These are phyloP conservation scores for Picea sitchensis DNA, from an alignment of 75 land plant genomes.

Conservation along the genomic window DNA sequence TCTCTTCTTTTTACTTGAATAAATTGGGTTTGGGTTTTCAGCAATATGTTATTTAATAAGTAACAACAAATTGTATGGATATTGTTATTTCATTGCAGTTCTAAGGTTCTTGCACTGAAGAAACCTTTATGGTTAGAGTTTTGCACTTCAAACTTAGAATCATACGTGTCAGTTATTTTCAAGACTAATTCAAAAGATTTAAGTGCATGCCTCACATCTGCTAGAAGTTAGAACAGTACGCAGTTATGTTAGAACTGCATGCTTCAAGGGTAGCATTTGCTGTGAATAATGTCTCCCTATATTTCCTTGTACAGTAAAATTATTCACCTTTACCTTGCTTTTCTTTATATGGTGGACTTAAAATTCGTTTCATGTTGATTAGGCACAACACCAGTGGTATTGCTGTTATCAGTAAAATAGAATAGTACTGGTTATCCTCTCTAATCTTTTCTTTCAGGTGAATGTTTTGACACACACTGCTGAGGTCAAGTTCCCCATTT, in stretches of 20 bases:
- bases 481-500: constrained; percentile 37
- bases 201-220: not conserved
- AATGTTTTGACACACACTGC: constrained; percentile 65
- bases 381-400: not conserved
- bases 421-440: not conserved
- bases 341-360: not conserved
- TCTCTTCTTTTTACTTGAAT: not conserved
- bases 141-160: not conserved
- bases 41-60: not conserved
- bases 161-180: not conserved
- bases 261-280: not conserved
- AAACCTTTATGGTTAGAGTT: not conserved
- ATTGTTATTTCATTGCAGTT: not conserved
- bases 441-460: constrained; percentile 38
- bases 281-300: not conserved
- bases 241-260: not conserved
- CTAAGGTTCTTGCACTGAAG: not conserved
- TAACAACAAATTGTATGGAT: not conserved
- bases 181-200: not conserved
- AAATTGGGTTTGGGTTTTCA: not conserved
- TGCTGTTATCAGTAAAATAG: not conserved
- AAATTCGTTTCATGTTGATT: not conserved
- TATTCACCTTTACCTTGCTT: not conserved
- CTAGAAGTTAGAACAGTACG: not conserved
- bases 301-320: not conserved